Conservation (phyloP, 2,329 filamentous ascomycete genomes). For the Aureobasidium sp. region DNA sequence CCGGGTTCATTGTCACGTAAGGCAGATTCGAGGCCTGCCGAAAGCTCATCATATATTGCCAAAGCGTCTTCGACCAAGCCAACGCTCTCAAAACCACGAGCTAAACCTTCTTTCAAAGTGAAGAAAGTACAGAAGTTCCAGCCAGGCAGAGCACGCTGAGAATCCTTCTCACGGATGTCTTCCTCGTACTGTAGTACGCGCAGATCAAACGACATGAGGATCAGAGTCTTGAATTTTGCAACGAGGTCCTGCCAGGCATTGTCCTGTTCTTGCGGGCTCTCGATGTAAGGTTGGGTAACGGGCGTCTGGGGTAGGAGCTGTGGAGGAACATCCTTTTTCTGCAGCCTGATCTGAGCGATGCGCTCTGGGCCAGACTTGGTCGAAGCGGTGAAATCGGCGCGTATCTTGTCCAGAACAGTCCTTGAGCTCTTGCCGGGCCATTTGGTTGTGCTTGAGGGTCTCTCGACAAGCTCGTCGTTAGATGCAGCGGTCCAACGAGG, state of each 20-base stretch:
- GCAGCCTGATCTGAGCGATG: conserved; percentile 76
- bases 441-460: conserved; percentile 57
- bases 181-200: conserved; percentile 93
- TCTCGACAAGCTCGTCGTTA: conserved; percentile 55
- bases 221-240: conserved; percentile 76
- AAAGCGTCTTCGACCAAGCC: conserved; percentile 92
- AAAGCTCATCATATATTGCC: conserved; percentile 89
- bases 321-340: conserved; percentile 40
- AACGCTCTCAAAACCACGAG: conserved; percentile 90
- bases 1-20: conserved; percentile 64
- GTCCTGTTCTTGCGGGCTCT: conserved; percentile 70
- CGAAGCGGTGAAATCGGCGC: conserved; percentile 78
- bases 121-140: conserved; percentile 99
- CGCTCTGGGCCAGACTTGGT: conserved; percentile 68
- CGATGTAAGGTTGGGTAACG: conserved; percentile 49
- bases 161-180: conserved; percentile 90
- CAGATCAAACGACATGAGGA: conserved; percentile 82
- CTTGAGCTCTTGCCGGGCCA: conserved; percentile 72
- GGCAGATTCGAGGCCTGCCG: conserved; percentile 75
- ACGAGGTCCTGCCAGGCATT: conserved; percentile 80
- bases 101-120: conserved; percentile 90
- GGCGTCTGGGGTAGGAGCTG: conserved; percentile 40
- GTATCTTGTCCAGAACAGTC: conserved; percentile 82
- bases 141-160: conserved; percentile 76
- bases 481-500: conserved; percentile 54